These are phyloP conservation scores for Corchorus capsularis DNA, from an alignment of 345 rosid genomes.

Conservation along the genomic window DNA sequence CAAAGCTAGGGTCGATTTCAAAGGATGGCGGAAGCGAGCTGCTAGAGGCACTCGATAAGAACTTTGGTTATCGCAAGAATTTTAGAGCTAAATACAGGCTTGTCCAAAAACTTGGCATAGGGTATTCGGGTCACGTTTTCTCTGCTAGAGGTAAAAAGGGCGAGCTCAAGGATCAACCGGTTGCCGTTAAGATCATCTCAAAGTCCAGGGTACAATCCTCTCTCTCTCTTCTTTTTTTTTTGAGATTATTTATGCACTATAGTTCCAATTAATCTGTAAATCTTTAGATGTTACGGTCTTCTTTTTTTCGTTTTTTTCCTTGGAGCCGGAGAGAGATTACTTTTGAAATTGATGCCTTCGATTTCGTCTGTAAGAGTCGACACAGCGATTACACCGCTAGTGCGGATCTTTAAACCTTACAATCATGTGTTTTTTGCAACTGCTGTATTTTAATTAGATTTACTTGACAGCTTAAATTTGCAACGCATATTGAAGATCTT, in stretches of 20 bases:
- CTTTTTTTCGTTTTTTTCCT: background rate
- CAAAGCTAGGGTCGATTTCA: slow-evolving; percentile 84
- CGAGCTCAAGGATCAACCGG: slow-evolving; percentile 59
- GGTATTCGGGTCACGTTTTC: slow-evolving; percentile 90
- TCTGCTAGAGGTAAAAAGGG: slow-evolving; percentile 73
- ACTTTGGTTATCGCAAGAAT: slow-evolving; percentile 73
- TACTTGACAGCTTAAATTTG: slow-evolving; percentile 76
- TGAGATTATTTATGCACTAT: background rate
- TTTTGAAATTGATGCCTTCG: background rate
- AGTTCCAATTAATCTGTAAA: background rate
- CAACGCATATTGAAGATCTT: slow-evolving; percentile 89
- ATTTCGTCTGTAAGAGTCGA: no score
- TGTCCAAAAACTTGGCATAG: slow-evolving; percentile 80
- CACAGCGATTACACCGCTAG: no score
- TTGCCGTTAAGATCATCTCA: slow-evolving; percentile 86
- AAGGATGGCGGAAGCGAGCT: slow-evolving; percentile 57
- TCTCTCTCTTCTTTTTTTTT: background rate
- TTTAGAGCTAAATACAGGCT: slow-evolving; percentile 80
- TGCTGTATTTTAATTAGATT: slow-evolving; percentile 25
- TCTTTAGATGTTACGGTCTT: background rate
- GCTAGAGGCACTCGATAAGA: slow-evolving; percentile 74
- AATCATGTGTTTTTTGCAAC: background rate
- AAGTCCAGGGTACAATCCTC: slow-evolving; percentile 63
- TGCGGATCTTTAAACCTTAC: no score
- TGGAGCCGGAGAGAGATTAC: background rate